Evolutionary conservation across 495 filamentous ascomycete species (phyloP).

Genomic region (Achaetomiella virescens): DNA sequence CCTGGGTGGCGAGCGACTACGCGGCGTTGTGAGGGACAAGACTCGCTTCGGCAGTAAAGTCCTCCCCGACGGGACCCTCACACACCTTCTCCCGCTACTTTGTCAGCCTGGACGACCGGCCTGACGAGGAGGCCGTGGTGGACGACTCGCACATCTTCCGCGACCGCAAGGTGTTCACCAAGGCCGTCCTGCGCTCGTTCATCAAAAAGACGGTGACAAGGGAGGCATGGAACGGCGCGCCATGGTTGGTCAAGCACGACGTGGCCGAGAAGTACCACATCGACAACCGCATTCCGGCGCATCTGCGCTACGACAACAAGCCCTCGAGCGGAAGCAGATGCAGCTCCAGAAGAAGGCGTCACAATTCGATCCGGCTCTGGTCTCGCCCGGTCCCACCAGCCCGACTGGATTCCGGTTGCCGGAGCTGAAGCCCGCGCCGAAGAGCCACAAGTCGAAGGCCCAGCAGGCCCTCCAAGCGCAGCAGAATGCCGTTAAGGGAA

Average conservation of each 20-base stretch:
- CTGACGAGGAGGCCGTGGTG: constrained; percentile 67
- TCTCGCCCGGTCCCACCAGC: constrained; percentile 28
- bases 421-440: constrained; percentile 74
- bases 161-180: constrained; percentile 90
- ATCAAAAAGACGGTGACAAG: constrained; percentile 89
- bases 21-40: constrained; percentile 81
- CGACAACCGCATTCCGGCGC: constrained; percentile 71
- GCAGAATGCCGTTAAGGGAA: constrained; percentile 32
- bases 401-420: constrained; percentile 51
- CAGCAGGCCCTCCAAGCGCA: constrained; percentile 26
- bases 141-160: constrained; percentile 78
- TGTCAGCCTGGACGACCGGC: constrained; percentile 63
- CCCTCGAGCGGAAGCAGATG: constrained; percentile 65
- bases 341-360: constrained; percentile 61
- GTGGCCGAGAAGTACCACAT: constrained; percentile 82
- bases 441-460: constrained; percentile 64
- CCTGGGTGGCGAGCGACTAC: constrained; percentile 60
- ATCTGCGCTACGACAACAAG: constrained; percentile 74
- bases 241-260: constrained; percentile 87
- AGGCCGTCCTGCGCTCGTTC: constrained; percentile 86
- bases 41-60: constrained; percentile 60
- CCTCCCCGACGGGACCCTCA: constrained; percentile 57
- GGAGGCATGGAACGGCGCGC: constrained; percentile 89
- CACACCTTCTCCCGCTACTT: constrained; percentile 71
- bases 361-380: constrained; percentile 33